phyloP scores from a whole-genome alignment of 768 basidiomycete genomes.

The Saitozyma sp. region DNA sequence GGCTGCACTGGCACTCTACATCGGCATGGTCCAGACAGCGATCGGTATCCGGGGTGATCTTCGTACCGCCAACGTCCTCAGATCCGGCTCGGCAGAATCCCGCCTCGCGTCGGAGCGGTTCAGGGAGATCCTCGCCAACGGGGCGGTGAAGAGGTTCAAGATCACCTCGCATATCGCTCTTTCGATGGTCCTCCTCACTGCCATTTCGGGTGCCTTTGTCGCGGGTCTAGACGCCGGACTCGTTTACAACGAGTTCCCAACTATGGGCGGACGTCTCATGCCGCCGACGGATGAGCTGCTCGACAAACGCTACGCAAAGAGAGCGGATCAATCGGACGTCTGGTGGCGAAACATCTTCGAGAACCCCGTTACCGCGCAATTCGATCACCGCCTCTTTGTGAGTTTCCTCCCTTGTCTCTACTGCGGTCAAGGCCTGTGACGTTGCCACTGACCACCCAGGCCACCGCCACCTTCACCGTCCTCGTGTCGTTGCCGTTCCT shows the following conservation, averaged over 20 bases:
- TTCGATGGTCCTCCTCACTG: slow-evolving; percentile 83
- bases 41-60: slow-evolving; percentile 75
- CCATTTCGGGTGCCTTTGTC: slow-evolving; percentile 94
- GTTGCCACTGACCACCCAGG: slow-evolving; percentile 57
- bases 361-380: slow-evolving; percentile 97
- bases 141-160: slow-evolving; percentile 63
- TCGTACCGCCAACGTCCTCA: slow-evolving; percentile 56
- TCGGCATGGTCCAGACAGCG: slow-evolving; percentile 84
- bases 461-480: slow-evolving; percentile 64
- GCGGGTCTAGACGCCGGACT: slow-evolving; percentile 96
- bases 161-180: slow-evolving; percentile 64
- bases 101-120: slow-evolving; percentile 1
- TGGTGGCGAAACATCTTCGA: slow-evolving; percentile 97
- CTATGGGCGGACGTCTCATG: slow-evolving; percentile 84
- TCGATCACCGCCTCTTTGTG: slow-evolving; percentile 89
- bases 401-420: slow-evolving; percentile 51
- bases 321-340: slow-evolving; percentile 67
- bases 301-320: slow-evolving; percentile 71
- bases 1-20: slow-evolving; percentile 86
- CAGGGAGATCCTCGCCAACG: slow-evolving; percentile 36
- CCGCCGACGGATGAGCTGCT: slow-evolving; percentile 84
- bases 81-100: neutral
- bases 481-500: slow-evolving; percentile 32
- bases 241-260: slow-evolving; percentile 96
- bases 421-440: neutral